These are phyloP conservation scores for Berberis thunbergii DNA, from an alignment of 164 flowering plant genomes.

Conservation along the genomic window DNA sequence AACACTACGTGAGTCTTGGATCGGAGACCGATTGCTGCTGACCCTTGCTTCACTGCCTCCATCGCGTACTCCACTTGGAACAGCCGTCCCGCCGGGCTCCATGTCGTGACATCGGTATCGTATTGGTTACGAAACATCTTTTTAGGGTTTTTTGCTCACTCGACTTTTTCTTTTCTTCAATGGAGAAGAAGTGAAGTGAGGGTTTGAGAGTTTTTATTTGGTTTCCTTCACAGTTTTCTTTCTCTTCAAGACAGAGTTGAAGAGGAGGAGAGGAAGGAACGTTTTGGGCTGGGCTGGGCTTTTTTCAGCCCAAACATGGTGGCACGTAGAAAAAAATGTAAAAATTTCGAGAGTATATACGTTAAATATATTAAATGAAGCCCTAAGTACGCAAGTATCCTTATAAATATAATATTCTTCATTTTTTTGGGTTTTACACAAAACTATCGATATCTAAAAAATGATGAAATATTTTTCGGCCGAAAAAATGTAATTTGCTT, in stretches of 20 bases:
- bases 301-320: too few species aligned
- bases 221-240: constrained; percentile 6
- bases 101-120: constrained; percentile 88
- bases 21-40: constrained; percentile 95
- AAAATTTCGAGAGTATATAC: background rate
- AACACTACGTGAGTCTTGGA: constrained; percentile 81
- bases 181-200: background rate
- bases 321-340: too few species aligned
- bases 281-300: background rate
- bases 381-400: background rate
- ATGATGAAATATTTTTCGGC: too few species aligned
- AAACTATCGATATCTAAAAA: too few species aligned
- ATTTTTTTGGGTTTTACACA: too few species aligned
- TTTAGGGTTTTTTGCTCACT: background rate
- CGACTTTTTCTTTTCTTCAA: background rate
- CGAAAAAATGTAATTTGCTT: too few species aligned
- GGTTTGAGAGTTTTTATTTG: background rate
- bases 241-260: constrained; percentile 4
- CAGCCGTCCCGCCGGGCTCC: constrained; percentile 84
- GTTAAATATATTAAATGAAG: too few species aligned
- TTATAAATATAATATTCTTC: too few species aligned
- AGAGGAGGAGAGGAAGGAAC: background rate
- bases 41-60: constrained; percentile 99
- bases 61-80: constrained; percentile 98
- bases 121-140: constrained; percentile 82